These are phyloP conservation scores for Drechslerella coelobrocha DNA, from an alignment of 2,329 filamentous ascomycete genomes.

Conservation along the genomic window DNA sequence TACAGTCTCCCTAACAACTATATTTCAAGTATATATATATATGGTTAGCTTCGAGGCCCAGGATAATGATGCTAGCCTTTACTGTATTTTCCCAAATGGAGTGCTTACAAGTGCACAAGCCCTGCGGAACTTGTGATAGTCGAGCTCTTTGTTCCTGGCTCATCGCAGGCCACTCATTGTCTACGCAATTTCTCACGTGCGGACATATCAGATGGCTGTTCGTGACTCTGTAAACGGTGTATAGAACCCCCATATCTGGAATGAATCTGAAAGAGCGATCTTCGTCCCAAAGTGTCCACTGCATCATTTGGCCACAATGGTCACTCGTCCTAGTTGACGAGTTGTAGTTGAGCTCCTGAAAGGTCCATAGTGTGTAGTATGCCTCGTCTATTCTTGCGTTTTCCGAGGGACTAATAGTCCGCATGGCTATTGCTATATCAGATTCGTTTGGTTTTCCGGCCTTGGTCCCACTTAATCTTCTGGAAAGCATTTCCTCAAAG, in stretches of 20 bases:
- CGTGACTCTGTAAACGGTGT: conserved; percentile 18
- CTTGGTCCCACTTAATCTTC: not conserved
- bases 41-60: not conserved
- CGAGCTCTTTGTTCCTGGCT: not conserved
- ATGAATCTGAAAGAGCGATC: conserved; percentile 10
- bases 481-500: conserved; percentile 20
- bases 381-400: conserved; percentile 29
- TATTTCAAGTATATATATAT: conserved; percentile 11
- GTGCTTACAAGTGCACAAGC: conserved; percentile 29
- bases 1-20: conserved; percentile 17
- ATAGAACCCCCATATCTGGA: conserved; percentile 21
- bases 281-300: conserved; percentile 21
- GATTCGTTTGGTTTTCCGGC: not conserved
- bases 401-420: conserved; percentile 23
- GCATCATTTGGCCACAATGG: conserved; percentile 6
- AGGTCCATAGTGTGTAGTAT: conserved; percentile 39
- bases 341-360: conserved; percentile 21
- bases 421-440: conserved; percentile 2
- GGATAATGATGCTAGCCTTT: no score
- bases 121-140: not conserved
- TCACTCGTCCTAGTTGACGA: not conserved
- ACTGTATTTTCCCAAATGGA: no score
- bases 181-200: not conserved
- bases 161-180: not conserved
- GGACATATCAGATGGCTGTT: conserved; percentile 27